Evolutionary conservation across 2,329 filamentous ascomycete genomes (phyloP), one percentile per base, ranked within the genome.

Genomic region (Ilyonectria destructans): DNA sequence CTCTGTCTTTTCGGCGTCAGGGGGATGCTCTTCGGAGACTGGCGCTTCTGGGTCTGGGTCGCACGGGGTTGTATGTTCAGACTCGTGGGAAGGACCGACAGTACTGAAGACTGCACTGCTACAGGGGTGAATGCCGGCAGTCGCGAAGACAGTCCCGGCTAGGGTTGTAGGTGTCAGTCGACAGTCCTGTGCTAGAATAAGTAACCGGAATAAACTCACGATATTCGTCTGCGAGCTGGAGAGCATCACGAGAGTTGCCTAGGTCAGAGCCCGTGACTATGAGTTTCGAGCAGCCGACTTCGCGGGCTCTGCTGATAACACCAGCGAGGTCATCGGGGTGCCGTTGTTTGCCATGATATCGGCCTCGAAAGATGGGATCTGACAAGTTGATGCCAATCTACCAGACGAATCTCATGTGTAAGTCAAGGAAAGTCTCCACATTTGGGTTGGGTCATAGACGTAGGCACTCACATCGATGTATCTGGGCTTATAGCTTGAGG

Each of bases 311-410:
- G 70, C 91, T 85, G n/a, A 99, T 84, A 29, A 99, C 93, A 71
- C 90, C 91, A 31, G 86, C 80, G 17, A 96, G 88, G 78, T 97
- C 94, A 75, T 93, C 87, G 12, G 91, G 88, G 75, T 97, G 94
- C 29, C 85, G 83, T 73, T 93, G 87, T 69, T 91, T 95, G 76
- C 93, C 94, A 78, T 97, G 92, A 78, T 98, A 97, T 48, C 89
- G 82, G 58, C 96, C 96, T 54, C 90, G 89, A 81, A 96, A 99
- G 67, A 98, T 94, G 59, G 93, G 93, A 78, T 99, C 96, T 60
- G 95, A 93, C 62, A 99, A 88, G 81, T 99, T 99, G 86, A 99
- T 98, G 65, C 96, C 96, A 77, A 99, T 92, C 90, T 92, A 78
- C 70, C 75, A 40, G 72, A 70, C 43, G 43, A 29, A 54, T 49